Base-by-base conservation (phyloP, 768 basidiomycete genomes). In the Trametes cingulata region DNA sequence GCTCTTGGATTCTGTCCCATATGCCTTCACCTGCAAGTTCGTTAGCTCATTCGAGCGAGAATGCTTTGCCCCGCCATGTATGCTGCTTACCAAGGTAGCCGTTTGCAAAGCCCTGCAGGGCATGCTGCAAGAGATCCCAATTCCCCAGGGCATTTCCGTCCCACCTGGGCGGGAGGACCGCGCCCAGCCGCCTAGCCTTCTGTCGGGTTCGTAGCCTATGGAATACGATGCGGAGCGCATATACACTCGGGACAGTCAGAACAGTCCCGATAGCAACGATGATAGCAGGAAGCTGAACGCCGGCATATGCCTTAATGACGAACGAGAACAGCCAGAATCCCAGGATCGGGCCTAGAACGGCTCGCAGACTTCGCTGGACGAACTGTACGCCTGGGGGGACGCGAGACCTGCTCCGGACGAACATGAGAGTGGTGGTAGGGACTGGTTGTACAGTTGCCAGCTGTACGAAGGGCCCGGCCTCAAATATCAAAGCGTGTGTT, bases 21-120 rank as follows among this genome's bases (percentile, higher is more conserved):
- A 71, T 0, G n/a, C 42, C 25, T 0, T 65, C 52, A n/a, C 70
- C 76, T 77, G 55, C 2, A 40, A 9, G 50, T n/a, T 7, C 2
- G 19, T 13, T 9, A 9, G 19, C 14, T 17, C 3, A 1, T 19
- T n/a, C 9, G 15, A 14, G 14, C 15, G n/a, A 29, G 13, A 36
- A 7, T 12, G 14, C 7, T 19, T 7, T 19, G 33, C 48, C 29
- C 14, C 17, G 19, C 43, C 13, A 17, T 4, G n/a, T 7, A 49
- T 9, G 17, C n/a, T 35, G 37, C 57, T 22, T 36, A 52, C 58
- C 43, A 4, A 46, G 29, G 17, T 59, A 59, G 8, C 58, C 58
- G 36, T 59, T 51, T 6, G 33, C 15, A 20, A 59, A 59, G 13
- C 43, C 12, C 19, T 59, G 35, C 20, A 59, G 13, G 10, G 40